A percentile compares a stretch with the other conserved stretches of the same genome.
Evolutionary conservation across 176 grass and related monocot species (phyloP).

Genomic region (Raddia guianensis): DNA sequence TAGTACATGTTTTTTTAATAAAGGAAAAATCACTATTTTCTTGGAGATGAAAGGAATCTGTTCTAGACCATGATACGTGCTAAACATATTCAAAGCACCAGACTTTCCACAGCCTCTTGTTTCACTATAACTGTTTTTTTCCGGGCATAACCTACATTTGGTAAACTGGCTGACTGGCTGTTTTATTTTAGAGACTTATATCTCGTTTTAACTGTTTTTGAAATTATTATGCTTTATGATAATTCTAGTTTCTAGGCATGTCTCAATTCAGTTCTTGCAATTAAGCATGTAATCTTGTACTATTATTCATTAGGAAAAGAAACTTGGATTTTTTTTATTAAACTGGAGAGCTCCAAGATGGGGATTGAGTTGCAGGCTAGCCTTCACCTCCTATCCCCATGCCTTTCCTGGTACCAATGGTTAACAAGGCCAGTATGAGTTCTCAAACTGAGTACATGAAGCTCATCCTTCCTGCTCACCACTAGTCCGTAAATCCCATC

Average conservation of each 20-base stretch:
- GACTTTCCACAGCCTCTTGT: not conserved
- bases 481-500: conserved; percentile 63
- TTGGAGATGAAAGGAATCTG: not conserved
- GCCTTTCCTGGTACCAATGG: conserved; percentile 9
- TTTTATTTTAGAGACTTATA: not conserved
- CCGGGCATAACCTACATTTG: not conserved
- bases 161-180: not conserved
- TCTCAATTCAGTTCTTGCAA: not conserved
- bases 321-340: conserved; percentile 4
- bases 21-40: not conserved
- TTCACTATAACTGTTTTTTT: not conserved
- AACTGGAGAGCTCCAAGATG: not conserved
- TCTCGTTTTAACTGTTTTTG: not conserved
- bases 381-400: not conserved
- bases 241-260: not conserved
- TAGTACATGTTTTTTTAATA: not conserved
- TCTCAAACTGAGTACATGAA: conserved; percentile 63
- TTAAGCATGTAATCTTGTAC: not conserved
- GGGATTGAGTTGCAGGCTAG: not conserved
- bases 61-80: not conserved
- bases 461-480: conserved; percentile 62
- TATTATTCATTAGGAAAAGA: not conserved
- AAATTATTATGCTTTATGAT: conserved; percentile 11
- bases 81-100: not conserved
- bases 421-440: not conserved